These are phyloP conservation scores for Chlamydomonas reinhardtii DNA, from an alignment of 163 green algal genomes.

Conservation along the genomic window DNA sequence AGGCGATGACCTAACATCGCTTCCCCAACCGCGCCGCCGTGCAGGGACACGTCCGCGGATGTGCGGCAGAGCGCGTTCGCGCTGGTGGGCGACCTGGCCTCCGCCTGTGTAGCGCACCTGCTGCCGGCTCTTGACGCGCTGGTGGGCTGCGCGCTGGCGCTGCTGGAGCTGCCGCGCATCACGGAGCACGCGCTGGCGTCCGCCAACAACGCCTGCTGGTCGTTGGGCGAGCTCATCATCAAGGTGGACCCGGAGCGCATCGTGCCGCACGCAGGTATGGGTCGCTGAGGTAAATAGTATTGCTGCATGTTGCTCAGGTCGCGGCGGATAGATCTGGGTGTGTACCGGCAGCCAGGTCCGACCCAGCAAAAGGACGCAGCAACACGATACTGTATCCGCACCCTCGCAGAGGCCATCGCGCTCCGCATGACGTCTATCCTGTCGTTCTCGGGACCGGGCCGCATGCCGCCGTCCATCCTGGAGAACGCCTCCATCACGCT, in stretches of 20 bases:
- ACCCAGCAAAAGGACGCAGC: too few species aligned
- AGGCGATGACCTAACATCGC: too few species aligned
- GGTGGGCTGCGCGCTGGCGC: conserved; percentile 62
- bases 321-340: too few species aligned
- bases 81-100: conserved; percentile 92
- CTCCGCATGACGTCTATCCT: conserved; percentile 73
- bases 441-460: conserved; percentile 25
- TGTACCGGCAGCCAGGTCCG: too few species aligned
- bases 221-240: conserved; percentile 86
- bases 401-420: conserved; percentile 46
- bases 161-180: conserved; percentile 74
- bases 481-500: conserved; percentile 96
- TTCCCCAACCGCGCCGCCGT: too few species aligned
- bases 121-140: conserved; percentile 57
- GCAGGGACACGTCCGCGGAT: conserved; percentile 67
- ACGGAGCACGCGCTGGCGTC: conserved; percentile 54
- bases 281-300: neutral
- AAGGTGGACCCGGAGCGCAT: conserved; percentile 57
- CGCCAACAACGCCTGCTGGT: conserved; percentile 98
- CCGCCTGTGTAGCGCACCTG: conserved; percentile 57
- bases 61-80: conserved; percentile 94
- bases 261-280: conserved; percentile 35
- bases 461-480: conserved; percentile 80
- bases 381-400: too few species aligned
- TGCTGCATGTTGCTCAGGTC: neutral